phyloP scores from a whole-genome alignment of 1,139 yeast species.

The Saccharomyces hybrid region DNA sequence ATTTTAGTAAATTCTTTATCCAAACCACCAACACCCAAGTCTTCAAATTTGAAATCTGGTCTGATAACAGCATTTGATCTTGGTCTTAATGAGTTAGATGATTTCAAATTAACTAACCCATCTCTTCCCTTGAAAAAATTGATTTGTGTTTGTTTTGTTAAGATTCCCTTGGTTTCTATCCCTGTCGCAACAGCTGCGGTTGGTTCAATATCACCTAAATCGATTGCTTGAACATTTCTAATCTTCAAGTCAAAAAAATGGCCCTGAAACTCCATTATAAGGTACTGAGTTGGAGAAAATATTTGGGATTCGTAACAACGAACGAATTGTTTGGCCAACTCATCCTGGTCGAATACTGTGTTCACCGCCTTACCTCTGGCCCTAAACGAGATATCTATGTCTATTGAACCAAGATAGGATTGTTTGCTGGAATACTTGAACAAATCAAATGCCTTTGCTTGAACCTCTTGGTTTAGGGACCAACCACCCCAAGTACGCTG shows the following conservation, averaged over 20 bases:
- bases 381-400: slow-evolving; percentile 75
- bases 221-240: slow-evolving; percentile 70
- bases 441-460: slow-evolving; percentile 61
- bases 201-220: slow-evolving; percentile 49
- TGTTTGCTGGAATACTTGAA: slow-evolving; percentile 49
- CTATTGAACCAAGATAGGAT: slow-evolving; percentile 70
- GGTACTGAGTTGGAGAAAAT: slow-evolving; percentile 77
- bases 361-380: slow-evolving; percentile 56
- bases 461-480: slow-evolving; percentile 64
- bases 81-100: slow-evolving; percentile 53
- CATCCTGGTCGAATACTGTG: slow-evolving; percentile 74
- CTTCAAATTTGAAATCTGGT: slow-evolving; percentile 93
- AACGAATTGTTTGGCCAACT: slow-evolving; percentile 58
- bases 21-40: slow-evolving; percentile 96
- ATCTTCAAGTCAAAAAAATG: slow-evolving; percentile 59
- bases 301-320: slow-evolving; percentile 68
- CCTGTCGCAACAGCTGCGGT: slow-evolving; percentile 38
- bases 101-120: slow-evolving; percentile 60
- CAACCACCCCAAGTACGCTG: slow-evolving; percentile 91
- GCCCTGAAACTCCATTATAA: slow-evolving; percentile 79
- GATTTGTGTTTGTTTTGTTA: slow-evolving; percentile 70
- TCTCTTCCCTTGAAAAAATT: slow-evolving; percentile 71
- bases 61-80: slow-evolving; percentile 78
- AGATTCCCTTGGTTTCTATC: slow-evolving; percentile 64
- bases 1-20: slow-evolving; percentile 90